Evolutionary conservation across 306 rosid genomes (phyloP).

Genomic region (Pueraria montana): DNA sequence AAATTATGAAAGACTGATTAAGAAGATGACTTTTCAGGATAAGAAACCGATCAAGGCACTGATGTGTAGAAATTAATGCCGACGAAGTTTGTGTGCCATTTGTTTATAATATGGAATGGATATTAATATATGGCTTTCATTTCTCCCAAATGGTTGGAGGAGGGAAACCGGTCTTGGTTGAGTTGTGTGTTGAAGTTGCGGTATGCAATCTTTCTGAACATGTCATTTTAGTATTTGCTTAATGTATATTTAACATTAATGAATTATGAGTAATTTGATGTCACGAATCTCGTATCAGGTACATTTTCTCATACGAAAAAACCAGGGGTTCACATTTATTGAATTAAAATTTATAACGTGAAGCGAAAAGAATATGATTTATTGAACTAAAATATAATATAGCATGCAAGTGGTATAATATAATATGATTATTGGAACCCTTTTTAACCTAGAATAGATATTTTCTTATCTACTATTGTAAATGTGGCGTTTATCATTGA

Average conservation of each 20-base stretch:
- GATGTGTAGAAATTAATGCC: conserved; percentile 44
- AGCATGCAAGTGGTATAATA: not conserved
- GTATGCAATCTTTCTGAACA: conserved; percentile 32
- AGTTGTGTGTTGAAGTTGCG: conserved; percentile 41
- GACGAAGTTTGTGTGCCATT: conserved; percentile 21
- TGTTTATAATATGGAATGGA: conserved; percentile 30
- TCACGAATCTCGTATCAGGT: not conserved
- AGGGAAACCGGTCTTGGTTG: conserved; percentile 22
- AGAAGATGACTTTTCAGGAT: conserved; percentile 63
- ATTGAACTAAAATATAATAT: not conserved
- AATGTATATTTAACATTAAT: conserved; percentile 28
- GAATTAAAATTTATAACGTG: not conserved
- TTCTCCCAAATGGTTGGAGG: conserved; percentile 21
- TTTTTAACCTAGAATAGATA: not conserved
- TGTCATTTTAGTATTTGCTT: conserved; percentile 27
- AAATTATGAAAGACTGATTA: conserved; percentile 53
- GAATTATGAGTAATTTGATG: conserved; percentile 28
- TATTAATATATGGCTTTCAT: conserved; percentile 30
- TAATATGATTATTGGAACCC: no score
- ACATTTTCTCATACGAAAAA: conserved; percentile 15
- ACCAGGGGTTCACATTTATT: not conserved
- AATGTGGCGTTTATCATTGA: not conserved
- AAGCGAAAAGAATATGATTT: conserved; percentile 1
- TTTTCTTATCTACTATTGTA: not conserved
- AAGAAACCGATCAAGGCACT: conserved; percentile 73